A percentile compares a stretch with the other conserved stretches of the same genome.
phyloP scores from a whole-genome alignment of 2,329 filamentous ascomycete species.

The Teratosphaeriaceae sp. region DNA sequence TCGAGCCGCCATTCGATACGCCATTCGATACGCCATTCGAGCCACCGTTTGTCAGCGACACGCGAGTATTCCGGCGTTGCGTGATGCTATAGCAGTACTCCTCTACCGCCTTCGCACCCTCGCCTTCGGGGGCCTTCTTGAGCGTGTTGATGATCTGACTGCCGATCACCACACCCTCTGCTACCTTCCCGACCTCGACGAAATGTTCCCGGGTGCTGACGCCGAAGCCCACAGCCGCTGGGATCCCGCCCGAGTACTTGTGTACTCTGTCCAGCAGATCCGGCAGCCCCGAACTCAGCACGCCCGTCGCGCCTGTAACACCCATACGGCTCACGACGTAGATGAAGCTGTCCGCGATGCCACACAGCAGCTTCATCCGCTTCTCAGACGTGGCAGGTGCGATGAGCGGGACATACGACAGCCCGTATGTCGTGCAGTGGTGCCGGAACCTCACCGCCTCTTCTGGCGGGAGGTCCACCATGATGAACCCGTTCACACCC shows the following conservation, averaged over 20 bases:
- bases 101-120: conserved; percentile 66
- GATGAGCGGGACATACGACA: conserved; percentile 96
- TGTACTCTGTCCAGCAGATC: conserved; percentile 79
- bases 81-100: conserved; percentile 77
- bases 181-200: conserved; percentile 70
- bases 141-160: conserved; percentile 88
- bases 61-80: conserved; percentile 20
- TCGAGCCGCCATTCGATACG: conserved; percentile 8
- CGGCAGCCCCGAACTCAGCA: conserved; percentile 73
- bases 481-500: conserved; percentile 92
- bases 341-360: conserved; percentile 96
- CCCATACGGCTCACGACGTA: conserved; percentile 98
- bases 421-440: conserved; percentile 70
- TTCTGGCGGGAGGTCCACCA: conserved; percentile 92
- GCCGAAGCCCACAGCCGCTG: conserved; percentile 90
- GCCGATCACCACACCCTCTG: conserved; percentile 93
- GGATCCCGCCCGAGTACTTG: conserved; percentile 83
- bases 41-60: conserved; percentile 8
- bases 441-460: conserved; percentile 89
- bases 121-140: conserved; percentile 58
- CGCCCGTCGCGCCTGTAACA: conserved; percentile 84
- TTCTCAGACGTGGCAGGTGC: conserved; percentile 86
- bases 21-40: no score
- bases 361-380: conserved; percentile 92
- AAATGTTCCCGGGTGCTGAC: conserved; percentile 96